Evolutionary conservation across 1,284 basidiomycete genomes (phyloP).

Genomic region (Ceratobasidium sp.): DNA sequence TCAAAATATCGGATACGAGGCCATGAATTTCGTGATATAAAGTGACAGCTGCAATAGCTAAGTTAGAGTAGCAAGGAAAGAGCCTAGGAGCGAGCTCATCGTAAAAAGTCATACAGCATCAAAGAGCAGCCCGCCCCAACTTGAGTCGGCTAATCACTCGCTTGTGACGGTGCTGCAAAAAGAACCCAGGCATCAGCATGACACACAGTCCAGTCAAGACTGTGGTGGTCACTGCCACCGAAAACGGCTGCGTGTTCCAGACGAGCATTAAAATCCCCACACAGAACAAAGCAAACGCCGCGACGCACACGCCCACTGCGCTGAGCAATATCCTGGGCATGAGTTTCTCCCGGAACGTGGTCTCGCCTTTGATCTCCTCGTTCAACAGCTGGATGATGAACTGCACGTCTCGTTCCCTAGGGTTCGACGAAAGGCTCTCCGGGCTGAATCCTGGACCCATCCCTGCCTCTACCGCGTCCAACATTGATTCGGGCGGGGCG

Average conservation of each 20-base stretch:
- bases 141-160: slow-evolving; percentile 23
- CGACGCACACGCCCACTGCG: slow-evolving; percentile 13
- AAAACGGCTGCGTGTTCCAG: slow-evolving; percentile 24
- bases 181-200: slow-evolving; percentile 27
- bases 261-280: slow-evolving; percentile 21
- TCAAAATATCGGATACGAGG: too few species aligned
- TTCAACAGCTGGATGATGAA: slow-evolving; percentile 12
- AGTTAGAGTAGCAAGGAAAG: too few species aligned
- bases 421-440: background rate
- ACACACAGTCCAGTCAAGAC: background rate
- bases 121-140: slow-evolving; percentile 15
- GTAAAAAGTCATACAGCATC: background rate
- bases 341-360: slow-evolving; percentile 7
- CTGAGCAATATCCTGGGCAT: slow-evolving; percentile 15
- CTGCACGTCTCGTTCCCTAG: slow-evolving; percentile 25
- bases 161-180: slow-evolving; percentile 32
- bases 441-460: background rate
- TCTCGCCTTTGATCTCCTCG: background rate
- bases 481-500: background rate
- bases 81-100: background rate
- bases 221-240: slow-evolving; percentile 14
- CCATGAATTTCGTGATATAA: background rate
- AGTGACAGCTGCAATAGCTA: background rate
- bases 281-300: slow-evolving; percentile 18
- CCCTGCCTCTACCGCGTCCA: slow-evolving; percentile 3